Conservation (phyloP, 2,329 filamentous ascomycete genomes). For the Aspergillus quadrilineatus region DNA sequence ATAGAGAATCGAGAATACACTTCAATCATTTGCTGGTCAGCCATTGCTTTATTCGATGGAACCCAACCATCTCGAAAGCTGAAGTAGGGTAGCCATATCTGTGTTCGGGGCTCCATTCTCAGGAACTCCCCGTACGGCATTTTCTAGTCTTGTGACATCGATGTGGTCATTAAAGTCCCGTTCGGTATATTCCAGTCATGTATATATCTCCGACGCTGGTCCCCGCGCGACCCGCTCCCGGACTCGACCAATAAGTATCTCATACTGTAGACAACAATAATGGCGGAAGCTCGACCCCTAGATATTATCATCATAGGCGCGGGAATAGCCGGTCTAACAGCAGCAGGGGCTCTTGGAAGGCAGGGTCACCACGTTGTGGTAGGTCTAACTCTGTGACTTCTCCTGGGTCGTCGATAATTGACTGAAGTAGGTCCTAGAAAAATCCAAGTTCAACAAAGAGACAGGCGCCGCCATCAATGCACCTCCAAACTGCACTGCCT, state of each 20-base stretch:
- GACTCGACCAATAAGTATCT: not conserved
- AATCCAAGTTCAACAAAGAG: slow-evolving; percentile 26
- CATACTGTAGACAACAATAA: not conserved
- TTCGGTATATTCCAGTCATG: not conserved
- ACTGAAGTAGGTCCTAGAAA: slow-evolving; percentile 30
- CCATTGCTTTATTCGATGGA: not conserved
- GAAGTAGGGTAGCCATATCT: too few relatives aligned
- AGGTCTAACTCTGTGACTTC: slow-evolving; percentile 3
- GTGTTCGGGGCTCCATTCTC: not conserved
- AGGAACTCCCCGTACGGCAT: not conserved
- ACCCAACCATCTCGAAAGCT: not conserved
- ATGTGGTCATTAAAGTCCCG: not conserved
- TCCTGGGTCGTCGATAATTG: too few relatives aligned
- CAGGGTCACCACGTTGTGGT: slow-evolving; percentile 37
- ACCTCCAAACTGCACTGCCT: slow-evolving; percentile 28
- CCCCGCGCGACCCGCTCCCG: too few relatives aligned
- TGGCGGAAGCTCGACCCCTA: slow-evolving; percentile 7
- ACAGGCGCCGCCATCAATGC: slow-evolving; percentile 28
- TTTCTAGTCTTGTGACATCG: not conserved
- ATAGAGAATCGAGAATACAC: not conserved
- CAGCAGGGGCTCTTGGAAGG: slow-evolving; percentile 34
- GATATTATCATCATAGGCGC: slow-evolving; percentile 32
- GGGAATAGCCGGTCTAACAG: slow-evolving; percentile 34
- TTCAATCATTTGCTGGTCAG: not conserved
- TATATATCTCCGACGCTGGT: not conserved